phyloP scores from a whole-genome alignment of 2,329 filamentous ascomycete genomes.

The Sordariomycetes sp. region DNA sequence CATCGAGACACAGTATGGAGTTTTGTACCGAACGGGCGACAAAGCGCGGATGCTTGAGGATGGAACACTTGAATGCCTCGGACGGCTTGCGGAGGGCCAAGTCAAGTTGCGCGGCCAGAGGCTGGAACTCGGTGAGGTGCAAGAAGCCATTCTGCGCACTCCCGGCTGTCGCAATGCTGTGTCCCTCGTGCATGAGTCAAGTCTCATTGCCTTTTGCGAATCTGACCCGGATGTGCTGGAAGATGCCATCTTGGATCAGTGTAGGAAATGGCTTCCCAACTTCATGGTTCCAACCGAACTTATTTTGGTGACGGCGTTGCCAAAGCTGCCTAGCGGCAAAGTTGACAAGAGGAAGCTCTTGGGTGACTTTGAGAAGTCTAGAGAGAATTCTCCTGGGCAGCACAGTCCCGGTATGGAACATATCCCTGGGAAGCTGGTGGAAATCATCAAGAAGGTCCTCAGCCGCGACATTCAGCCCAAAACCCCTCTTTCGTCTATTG shows the following conservation, averaged over 20 bases:
- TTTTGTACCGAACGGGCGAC: slow-evolving; percentile 78
- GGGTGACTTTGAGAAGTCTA: slow-evolving; percentile 28
- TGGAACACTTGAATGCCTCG: slow-evolving; percentile 73
- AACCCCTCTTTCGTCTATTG: slow-evolving; percentile 40
- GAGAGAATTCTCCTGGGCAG: neutral
- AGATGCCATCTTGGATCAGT: slow-evolving; percentile 45
- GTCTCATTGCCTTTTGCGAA: slow-evolving; percentile 68
- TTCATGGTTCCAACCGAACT: slow-evolving; percentile 80
- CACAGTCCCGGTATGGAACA: neutral
- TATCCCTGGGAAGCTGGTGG: slow-evolving; percentile 7
- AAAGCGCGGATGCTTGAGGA: slow-evolving; percentile 59
- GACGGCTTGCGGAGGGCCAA: slow-evolving; percentile 70
- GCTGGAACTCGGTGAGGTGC: slow-evolving; percentile 71
- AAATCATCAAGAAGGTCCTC: slow-evolving; percentile 30
- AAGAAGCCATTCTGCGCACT: slow-evolving; percentile 57
- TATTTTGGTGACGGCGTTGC: slow-evolving; percentile 53
- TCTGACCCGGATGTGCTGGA: slow-evolving; percentile 27
- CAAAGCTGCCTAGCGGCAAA: slow-evolving; percentile 75
- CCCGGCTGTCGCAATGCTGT: slow-evolving; percentile 55
- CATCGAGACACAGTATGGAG: slow-evolving; percentile 56
- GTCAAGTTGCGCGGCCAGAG: slow-evolving; percentile 81
- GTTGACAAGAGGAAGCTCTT: slow-evolving; percentile 61
- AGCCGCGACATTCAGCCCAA: slow-evolving; percentile 21
- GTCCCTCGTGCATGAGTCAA: slow-evolving; percentile 57
- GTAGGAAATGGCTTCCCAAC: slow-evolving; percentile 65